Evolutionary conservation across 2,329 filamentous ascomycete genomes (phyloP).

Genomic region (Aspergillus fijiensis): DNA sequence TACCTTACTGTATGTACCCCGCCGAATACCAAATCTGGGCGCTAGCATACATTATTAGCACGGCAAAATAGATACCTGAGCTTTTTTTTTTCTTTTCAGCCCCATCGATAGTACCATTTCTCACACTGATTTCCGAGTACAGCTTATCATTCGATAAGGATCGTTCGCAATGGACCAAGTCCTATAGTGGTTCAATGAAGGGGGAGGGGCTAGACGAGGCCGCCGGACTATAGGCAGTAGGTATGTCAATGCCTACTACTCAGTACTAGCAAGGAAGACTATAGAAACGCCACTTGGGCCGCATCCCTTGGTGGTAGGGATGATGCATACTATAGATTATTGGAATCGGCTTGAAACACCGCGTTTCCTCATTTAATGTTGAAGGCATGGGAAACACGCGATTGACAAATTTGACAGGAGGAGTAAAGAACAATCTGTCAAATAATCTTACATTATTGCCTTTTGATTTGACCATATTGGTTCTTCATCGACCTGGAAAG

Average conservation of each 20-base stretch:
- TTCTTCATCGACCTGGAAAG: no score
- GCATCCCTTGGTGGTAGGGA: slow-evolving; percentile 10
- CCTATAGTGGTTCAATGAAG: no score
- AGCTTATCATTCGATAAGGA: background rate
- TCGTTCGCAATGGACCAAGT: background rate
- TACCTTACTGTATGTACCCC: no score
- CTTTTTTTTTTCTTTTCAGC: no score
- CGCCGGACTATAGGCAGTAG: background rate
- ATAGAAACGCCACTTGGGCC: slow-evolving; percentile 18
- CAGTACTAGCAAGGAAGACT: slow-evolving; percentile 3
- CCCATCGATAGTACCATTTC: no score
- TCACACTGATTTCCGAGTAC: no score
- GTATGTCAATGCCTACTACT: slow-evolving; percentile 6
- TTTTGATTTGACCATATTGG: no score
- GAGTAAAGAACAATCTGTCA: background rate
- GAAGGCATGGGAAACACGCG: background rate
- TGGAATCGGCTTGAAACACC: background rate
- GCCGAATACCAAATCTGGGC: no score
- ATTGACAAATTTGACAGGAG: background rate
- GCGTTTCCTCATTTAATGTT: background rate
- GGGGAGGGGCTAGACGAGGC: background rate
- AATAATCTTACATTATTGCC: background rate
- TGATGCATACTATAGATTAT: background rate
- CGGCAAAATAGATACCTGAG: no score
- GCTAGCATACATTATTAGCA: no score